phyloP scores from a whole-genome alignment of 768 basidiomycete species.

The Suillus tomentosus region DNA sequence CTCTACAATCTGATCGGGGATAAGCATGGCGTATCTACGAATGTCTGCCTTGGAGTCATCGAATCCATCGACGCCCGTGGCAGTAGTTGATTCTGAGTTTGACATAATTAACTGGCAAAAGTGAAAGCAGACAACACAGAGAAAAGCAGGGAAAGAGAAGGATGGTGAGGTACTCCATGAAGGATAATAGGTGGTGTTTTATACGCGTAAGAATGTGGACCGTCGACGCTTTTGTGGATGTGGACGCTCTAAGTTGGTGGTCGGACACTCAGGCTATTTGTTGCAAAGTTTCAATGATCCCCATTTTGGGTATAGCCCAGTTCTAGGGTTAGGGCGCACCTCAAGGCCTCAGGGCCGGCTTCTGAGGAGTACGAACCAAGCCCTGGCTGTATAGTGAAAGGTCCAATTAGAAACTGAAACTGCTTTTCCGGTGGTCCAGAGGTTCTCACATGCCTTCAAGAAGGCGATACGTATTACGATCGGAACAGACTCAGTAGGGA shows the following conservation, averaged over 20 bases:
- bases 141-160: not conserved
- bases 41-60: constrained; percentile 19
- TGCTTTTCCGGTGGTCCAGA: too few species aligned
- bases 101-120: constrained; percentile 1
- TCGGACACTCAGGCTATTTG: not conserved
- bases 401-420: too few species aligned
- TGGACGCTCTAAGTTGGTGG: not conserved
- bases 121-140: too few species aligned
- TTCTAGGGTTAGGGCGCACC: too few species aligned
- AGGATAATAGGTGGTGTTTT: not conserved
- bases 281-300: not conserved
- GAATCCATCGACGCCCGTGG: not conserved
- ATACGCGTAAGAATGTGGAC: not conserved
- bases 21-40: constrained; percentile 30
- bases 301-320: not conserved
- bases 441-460: too few species aligned
- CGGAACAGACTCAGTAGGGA: too few species aligned
- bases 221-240: constrained; percentile 9
- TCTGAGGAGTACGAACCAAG: too few species aligned
- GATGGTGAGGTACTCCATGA: not conserved
- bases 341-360: too few species aligned
- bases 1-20: constrained; percentile 18
- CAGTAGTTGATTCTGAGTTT: not conserved
- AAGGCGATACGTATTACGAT: too few species aligned
- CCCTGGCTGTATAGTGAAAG: too few species aligned